Evolutionary conservation across 176 grass and related monocot genomes (phyloP), one percentile per base, ranked within the genome.

Genomic region (Aegilops tauschii): DNA sequence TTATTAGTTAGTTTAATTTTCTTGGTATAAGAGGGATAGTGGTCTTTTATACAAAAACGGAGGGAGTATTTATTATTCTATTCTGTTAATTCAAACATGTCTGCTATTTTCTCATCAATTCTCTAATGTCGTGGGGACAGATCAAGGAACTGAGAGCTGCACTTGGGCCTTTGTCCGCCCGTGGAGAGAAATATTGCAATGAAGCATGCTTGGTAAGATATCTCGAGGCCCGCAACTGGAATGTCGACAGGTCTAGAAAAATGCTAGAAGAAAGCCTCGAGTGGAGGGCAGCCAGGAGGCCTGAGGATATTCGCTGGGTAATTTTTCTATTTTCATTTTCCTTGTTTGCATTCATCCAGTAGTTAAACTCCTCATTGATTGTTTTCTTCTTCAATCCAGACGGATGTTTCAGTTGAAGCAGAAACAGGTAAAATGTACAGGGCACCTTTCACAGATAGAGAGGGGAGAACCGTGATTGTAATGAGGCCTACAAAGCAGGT

Each of bases 371-470:
- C 72, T 40, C 63, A 70, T 76, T 54, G 12, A 50, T 52, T 84
- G 0, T 21, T 39, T 69, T 85, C 0, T 47, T 76, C 49, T 67
- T 56, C 68, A 27, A n/a, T 89, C 83, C 79, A 98, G 93, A 78
- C 75, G 59, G 87, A 96, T 61, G 76, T 98, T 82, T 91, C 93
- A 3, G 12, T 88, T 5, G 93, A 98, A 85, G 82, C 88, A 29
- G 96, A 98, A 90, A 96, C 93, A 11, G 93, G 96, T 47, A 98
- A 94, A 83, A 44, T 92, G 44, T 98, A 96, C 62, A 90, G 80
- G 87, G 93, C 92, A 61, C 83, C 63, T 86, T 98, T 98, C 87
- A 69, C 5, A 23, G 97, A 96, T 37, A 93, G 90, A 45, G 93
- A 98, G 12, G 92, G 92, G 67, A 88, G 92, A 82, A 83, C 82